Evolutionary conservation across 2,329 filamentous ascomycete species (phyloP), one percentile per base, ranked within the genome.

Genomic region (Myriosclerotinia curreyana): DNA sequence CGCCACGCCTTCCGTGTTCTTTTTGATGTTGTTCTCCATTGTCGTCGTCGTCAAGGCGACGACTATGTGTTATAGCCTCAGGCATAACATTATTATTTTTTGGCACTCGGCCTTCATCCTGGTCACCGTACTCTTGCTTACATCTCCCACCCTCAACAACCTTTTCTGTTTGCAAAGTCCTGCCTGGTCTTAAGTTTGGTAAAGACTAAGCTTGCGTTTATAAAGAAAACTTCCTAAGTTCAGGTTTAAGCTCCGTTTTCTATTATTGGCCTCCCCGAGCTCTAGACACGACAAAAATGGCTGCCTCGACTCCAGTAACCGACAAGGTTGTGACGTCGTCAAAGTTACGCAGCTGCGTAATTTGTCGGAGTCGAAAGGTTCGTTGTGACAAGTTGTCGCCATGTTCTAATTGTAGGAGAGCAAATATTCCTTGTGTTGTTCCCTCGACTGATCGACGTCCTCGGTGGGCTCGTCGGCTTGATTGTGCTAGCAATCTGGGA

Each of bases 371-470:
- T 42, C 82, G 83, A 53, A 85, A 85, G 68, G 83, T 86, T 5
- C 81, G 82, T 52, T 86, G 83, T 71, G 81, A 85, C 70, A 85
- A 84, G 72, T 73, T 75, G 51, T 80, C 79, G 4, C 83, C 83
- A 1, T 86, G 83, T 68, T 81, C 82, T 5, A 85, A 84, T 68
- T 86, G 83, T 69, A 80, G 79, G 12, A 78, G 79, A 5, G 82
- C 79, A 14, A 78, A 79, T 59, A 83, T 85, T 49, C 74, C 79
- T 12, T 86, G 83, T 66, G 74, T 83, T 34, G 74, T 81, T 20
- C 82, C 82, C 0, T 78, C 81, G 1, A 72, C 74, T 50, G 79
- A 84, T 64, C 79, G 79, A 2, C 79, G 80, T 0, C 82, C 82
- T 64, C 76, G 81, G 73, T 84, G 83, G 81, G 81, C 81, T 48